Evolutionary conservation across 495 filamentous ascomycete genomes (phyloP).

Genomic region (Aspergillus ellipticus): DNA sequence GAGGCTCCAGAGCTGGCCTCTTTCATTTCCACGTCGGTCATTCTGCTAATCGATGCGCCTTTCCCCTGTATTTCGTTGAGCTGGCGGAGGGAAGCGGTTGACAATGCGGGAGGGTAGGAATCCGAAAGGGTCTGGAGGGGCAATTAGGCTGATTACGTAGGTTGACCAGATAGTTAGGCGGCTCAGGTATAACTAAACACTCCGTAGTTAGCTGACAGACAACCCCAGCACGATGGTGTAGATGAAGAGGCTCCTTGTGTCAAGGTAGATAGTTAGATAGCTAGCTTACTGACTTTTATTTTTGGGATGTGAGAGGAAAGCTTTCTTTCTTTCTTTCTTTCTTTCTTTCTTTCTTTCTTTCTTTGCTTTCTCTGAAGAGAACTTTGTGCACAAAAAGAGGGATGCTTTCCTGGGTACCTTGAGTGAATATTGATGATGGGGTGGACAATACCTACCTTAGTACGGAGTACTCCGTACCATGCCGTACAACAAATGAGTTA

Average conservation of each 20-base stretch:
- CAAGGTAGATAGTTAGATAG: no score
- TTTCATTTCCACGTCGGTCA: slow-evolving; percentile 98
- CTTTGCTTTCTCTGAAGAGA: no score
- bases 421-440: background rate
- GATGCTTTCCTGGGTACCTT: background rate
- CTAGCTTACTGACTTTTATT: no score
- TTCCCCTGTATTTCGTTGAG: background rate
- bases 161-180: background rate
- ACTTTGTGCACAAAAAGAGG: no score
- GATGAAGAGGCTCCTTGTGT: background rate
- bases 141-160: slow-evolving; percentile 19
- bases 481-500: no score
- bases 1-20: slow-evolving; percentile 60
- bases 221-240: background rate
- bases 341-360: no score
- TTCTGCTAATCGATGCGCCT: slow-evolving; percentile 28
- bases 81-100: background rate
- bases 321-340: no score
- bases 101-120: background rate
- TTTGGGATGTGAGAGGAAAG: no score
- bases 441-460: no score
- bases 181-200: background rate
- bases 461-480: no score
- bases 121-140: slow-evolving; percentile 7
- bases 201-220: background rate